Conservation (phyloP, 2,329 filamentous ascomycete species). For the Fusarium pseudonygamai region DNA sequence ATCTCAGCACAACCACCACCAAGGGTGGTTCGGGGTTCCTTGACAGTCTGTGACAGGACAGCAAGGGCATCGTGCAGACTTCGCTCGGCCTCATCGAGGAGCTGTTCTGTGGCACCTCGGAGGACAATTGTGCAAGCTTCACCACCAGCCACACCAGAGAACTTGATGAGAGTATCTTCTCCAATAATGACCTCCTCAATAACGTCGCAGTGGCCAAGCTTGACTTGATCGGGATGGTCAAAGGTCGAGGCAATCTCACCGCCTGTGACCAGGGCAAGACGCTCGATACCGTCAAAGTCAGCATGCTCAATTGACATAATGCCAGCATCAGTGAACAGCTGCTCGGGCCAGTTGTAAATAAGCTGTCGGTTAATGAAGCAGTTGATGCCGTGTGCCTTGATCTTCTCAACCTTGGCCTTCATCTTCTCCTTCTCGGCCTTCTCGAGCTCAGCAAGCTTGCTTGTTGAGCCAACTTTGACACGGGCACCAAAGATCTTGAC, state of each 20-base stretch:
- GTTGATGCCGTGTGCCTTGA: conserved; percentile 99
- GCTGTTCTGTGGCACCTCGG: conserved; percentile 94
- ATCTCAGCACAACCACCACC: conserved; percentile 98
- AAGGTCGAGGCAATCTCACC: conserved; percentile 98
- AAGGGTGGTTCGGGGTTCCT: conserved; percentile 91
- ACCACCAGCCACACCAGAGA: conserved; percentile 93
- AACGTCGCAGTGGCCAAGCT: conserved; percentile 92
- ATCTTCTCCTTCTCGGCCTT: conserved; percentile 99
- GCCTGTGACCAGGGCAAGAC: conserved; percentile 92
- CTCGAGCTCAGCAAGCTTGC: conserved; percentile 97
- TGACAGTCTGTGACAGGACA: conserved; percentile 95
- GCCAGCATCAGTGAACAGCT: conserved; percentile 96
- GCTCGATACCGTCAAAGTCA: conserved; percentile 98
- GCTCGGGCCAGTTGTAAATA: conserved; percentile 99
- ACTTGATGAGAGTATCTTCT: conserved; percentile 96
- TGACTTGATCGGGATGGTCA: conserved; percentile 96
- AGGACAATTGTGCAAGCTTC: conserved; percentile 97
- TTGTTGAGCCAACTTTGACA: conserved; percentile 95
- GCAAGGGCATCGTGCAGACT: conserved; percentile 96
- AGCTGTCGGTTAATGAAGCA: conserved; percentile 99
- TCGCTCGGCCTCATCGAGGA: conserved; percentile 95
- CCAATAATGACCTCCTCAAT: conserved; percentile 99
- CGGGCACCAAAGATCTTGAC: conserved; percentile 99
- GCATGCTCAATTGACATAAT: conserved; percentile 99
- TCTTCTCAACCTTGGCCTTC: conserved; percentile 98